Evolutionary conservation across 345 rosid species (phyloP).

Genomic region (Euphorbia pulcherrima): DNA sequence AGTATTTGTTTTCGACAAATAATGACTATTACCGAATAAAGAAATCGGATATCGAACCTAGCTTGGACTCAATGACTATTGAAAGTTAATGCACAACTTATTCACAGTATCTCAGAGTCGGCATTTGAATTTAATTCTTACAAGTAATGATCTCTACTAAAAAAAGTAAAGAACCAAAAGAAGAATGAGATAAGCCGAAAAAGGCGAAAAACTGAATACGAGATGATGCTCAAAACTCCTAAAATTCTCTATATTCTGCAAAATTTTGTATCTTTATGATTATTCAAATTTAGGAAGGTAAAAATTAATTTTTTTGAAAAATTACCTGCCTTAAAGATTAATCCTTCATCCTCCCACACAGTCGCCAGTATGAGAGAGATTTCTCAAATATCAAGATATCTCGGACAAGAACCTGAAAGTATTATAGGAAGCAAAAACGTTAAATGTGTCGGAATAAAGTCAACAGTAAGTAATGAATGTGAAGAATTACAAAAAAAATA

Average conservation of each 20-base stretch:
- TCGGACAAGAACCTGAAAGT: slow-evolving; percentile 68
- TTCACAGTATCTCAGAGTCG: neutral
- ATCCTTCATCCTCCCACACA: no score
- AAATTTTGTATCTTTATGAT: slow-evolving; percentile 16
- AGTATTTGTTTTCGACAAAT: neutral
- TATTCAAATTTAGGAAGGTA: slow-evolving; percentile 5
- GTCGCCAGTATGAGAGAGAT: no score
- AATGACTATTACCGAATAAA: neutral
- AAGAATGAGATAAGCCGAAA: neutral
- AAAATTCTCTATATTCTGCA: slow-evolving; percentile 9
- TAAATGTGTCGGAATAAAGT: neutral
- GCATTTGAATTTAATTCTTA: neutral
- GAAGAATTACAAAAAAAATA: no score
- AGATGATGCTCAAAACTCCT: neutral
- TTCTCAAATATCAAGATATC: no score
- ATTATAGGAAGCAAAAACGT: slow-evolving; percentile 11
- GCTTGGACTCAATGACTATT: neutral
- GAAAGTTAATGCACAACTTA: neutral
- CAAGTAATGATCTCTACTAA: neutral
- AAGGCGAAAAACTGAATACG: neutral
- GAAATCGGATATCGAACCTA: neutral
- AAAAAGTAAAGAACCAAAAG: neutral
- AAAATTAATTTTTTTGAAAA: neutral
- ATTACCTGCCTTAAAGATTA: slow-evolving; percentile 26
- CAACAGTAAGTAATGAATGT: neutral